Base-by-base conservation (phyloP, 2,329 filamentous ascomycete species). In the Arthrobotrys pseudoclavata region DNA sequence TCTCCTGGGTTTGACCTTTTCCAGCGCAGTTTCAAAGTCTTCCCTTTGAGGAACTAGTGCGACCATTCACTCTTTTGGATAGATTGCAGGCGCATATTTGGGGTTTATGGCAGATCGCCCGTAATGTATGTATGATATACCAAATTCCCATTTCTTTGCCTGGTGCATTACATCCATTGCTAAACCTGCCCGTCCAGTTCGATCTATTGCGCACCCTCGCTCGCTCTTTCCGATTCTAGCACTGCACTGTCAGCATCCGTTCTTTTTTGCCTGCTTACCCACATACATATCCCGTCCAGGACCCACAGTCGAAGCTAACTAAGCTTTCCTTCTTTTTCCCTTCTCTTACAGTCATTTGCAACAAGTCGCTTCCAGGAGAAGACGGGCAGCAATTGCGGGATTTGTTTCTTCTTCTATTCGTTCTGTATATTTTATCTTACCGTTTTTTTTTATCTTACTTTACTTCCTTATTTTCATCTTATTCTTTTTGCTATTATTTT, bases 1-100 rank as follows among this genome's bases (percentile, higher is more conserved):
- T 77, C 67, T 77, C 61, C 67, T 70, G 72, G 69, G 53, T 67
- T 55, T 52, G 60, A 47, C 50, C 62, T 71, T 47, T 63, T 40
- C 52, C 55, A 70, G 67, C 61, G 47, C 74, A 67, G 74, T 77
- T 77, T 77, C 74, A 77, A 70, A 76, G 66, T 66, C 50, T 66
- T 69, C 62, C 60, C 55, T 64, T 68, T 57, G 37, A 53, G 53
- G 52, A 52, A 45, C 62, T 76, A 63, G 64, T 69, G 62, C 64
- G 62, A 34, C 50, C 71, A 26, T 40, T 63, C 47, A 69, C 66
- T 57, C 69, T 76, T 62, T 66, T 57, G 57, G 50, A 69, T 76
- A 69, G 64, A 69, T 76, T 69, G 64, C 64, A 69, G 55, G 52
- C 42, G 64, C 72, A 70, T 70, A 60, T 66, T 63, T 69, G 26